These are phyloP conservation scores for Geum urbanum DNA, from an alignment of 306 rosid genomes.

Conservation along the genomic window DNA sequence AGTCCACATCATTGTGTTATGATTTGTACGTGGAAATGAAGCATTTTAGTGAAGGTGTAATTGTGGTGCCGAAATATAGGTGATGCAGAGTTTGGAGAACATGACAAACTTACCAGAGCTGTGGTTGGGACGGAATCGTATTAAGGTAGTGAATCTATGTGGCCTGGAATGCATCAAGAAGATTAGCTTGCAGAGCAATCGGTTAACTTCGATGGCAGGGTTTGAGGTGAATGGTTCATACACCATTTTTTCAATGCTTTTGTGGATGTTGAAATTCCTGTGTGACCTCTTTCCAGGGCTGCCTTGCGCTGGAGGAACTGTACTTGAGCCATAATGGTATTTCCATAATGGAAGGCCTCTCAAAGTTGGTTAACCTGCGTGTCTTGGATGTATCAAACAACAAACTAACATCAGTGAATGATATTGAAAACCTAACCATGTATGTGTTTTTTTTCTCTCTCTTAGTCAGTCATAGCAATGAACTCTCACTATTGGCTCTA, in stretches of 20 bases:
- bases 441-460: constrained; percentile 23
- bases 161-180: constrained; percentile 74
- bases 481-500: background rate
- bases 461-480: background rate
- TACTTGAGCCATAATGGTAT: constrained; percentile 97
- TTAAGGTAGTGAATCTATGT: constrained; percentile 69
- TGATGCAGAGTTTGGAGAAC: constrained; percentile 72
- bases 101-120: constrained; percentile 68
- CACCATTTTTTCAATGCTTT: background rate
- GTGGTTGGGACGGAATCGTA: constrained; percentile 92
- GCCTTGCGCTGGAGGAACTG: constrained; percentile 79
- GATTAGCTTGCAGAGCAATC: constrained; percentile 96
- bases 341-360: constrained; percentile 80
- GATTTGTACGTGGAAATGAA: background rate
- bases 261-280: too few species aligned
- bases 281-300: constrained; percentile 36
- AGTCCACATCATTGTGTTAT: constrained; percentile 18
- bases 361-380: constrained; percentile 71
- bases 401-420: constrained; percentile 64
- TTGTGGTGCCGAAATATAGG: constrained; percentile 40
- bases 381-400: constrained; percentile 86
- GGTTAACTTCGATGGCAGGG: constrained; percentile 77
- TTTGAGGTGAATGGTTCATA: constrained; percentile 48
- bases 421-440: constrained; percentile 59
- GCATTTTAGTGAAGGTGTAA: background rate